A percentile compares a stretch with the other conserved stretches of the same genome.
These are phyloP conservation scores for Solanum bulbocastanum DNA, from an alignment of 257 asterid species.

Conservation along the genomic window DNA sequence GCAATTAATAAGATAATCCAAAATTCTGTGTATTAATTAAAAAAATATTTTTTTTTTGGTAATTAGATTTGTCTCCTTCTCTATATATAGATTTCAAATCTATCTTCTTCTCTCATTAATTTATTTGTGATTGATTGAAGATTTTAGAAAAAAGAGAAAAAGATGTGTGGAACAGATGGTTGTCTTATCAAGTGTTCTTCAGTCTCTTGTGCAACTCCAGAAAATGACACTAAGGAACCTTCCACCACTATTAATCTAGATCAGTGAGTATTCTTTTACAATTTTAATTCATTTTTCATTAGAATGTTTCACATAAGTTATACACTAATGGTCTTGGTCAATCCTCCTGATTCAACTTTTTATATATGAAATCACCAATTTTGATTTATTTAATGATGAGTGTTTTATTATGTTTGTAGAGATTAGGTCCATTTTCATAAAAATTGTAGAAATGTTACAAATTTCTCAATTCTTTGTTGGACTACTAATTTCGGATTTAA, in stretches of 20 bases:
- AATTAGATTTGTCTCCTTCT: background rate
- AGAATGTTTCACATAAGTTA: background rate
- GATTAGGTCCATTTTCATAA: background rate
- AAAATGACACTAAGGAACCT: slow-evolving; percentile 2
- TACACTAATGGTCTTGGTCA: background rate
- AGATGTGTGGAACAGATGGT: slow-evolving; percentile 35
- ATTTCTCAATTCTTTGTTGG: background rate
- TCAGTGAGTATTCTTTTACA: slow-evolving; percentile 31
- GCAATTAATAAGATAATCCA: background rate
- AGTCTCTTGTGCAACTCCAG: background rate
- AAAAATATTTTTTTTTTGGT: background rate
- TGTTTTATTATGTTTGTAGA: background rate
- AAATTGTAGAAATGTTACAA: background rate
- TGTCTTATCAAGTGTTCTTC: slow-evolving; percentile 8
- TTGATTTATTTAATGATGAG: no score
- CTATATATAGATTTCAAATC: background rate
- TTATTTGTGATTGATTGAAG: background rate
- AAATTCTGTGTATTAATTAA: no score
- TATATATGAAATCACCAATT: background rate
- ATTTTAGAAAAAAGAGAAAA: background rate
- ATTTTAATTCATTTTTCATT: background rate
- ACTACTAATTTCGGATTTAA: background rate
- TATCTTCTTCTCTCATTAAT: background rate
- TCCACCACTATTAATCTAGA: slow-evolving; percentile 37
- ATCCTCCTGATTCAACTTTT: no score